These are phyloP conservation scores for Fusarium xyrophilum DNA, from an alignment of 2,329 filamentous ascomycete genomes.

Conservation along the genomic window DNA sequence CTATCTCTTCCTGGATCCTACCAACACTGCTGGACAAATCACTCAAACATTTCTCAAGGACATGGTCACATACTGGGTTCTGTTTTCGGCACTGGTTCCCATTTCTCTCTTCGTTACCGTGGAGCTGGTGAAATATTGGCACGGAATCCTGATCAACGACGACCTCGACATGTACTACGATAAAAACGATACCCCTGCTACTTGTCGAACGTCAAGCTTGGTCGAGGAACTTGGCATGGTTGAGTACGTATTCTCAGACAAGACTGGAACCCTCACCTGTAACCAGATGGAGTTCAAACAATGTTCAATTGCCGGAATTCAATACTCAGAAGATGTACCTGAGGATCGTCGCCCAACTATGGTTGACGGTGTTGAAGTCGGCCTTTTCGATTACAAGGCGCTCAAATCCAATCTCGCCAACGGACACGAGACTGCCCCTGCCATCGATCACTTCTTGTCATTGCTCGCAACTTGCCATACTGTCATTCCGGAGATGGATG, in stretches of 20 bases:
- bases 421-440: conserved; percentile 56
- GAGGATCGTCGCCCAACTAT: conserved; percentile 84
- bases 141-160: conserved; percentile 96
- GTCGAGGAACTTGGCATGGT: conserved; percentile 98
- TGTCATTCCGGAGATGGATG: conserved; percentile 89
- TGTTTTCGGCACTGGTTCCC: conserved; percentile 95
- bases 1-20: conserved; percentile 74
- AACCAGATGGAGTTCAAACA: conserved; percentile 99
- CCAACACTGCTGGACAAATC: conserved; percentile 61
- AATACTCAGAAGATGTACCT: conserved; percentile 90
- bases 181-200: conserved; percentile 91
- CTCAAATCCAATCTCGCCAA: conserved; percentile 73
- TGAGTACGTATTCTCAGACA: conserved; percentile 98
- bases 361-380: conserved; percentile 78
- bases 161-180: conserved; percentile 99
- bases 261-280: conserved; percentile 96
- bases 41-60: conserved; percentile 88
- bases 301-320: conserved; percentile 89
- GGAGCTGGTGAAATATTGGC: conserved; percentile 97
- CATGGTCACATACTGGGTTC: conserved; percentile 97
- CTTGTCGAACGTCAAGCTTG: conserved; percentile 92
- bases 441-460: conserved; percentile 81
- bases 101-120: conserved; percentile 98
- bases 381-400: conserved; percentile 83
- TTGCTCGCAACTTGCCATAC: conserved; percentile 93